A percentile compares a stretch with the other conserved stretches of the same genome.
phyloP scores from a whole-genome alignment of 2,329 filamentous ascomycete species.

The Aspergillus sp. region DNA sequence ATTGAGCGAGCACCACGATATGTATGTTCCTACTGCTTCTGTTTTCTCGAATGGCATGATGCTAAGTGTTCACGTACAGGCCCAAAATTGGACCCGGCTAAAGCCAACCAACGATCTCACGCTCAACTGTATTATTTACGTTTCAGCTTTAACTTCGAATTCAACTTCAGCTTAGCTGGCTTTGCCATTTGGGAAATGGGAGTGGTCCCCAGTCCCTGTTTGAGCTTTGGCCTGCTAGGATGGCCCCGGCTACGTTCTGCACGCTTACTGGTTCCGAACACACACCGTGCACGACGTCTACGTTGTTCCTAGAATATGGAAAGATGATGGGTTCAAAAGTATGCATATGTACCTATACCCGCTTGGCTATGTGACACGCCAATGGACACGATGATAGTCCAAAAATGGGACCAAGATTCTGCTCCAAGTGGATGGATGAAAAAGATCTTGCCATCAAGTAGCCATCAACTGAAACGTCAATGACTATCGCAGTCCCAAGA shows the following conservation, averaged over 20 bases:
- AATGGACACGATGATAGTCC: constrained; percentile 12
- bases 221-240: constrained; percentile 5
- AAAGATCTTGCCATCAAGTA: constrained; percentile 7
- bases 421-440: constrained; percentile 13
- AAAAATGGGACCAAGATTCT: constrained; percentile 11
- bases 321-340: constrained; percentile 14
- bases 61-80: constrained; percentile 22
- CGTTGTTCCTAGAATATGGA: constrained; percentile 1
- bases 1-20: constrained; percentile 96
- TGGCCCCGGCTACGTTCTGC: constrained; percentile 18
- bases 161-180: constrained; percentile 1
- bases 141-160: neutral
- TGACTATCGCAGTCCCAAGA: constrained; percentile 2
- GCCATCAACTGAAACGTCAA: constrained; percentile 1
- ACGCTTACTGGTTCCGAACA: constrained; percentile 15
- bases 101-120: constrained; percentile 1
- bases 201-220: neutral
- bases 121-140: neutral
- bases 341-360: constrained; percentile 22
- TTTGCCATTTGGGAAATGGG: neutral
- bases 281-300: neutral
- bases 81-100: constrained; percentile 44
- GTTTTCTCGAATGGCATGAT: neutral
- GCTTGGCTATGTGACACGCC: constrained; percentile 20
- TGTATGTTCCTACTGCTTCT: constrained; percentile 52